phyloP scores from a whole-genome alignment of 2,329 filamentous ascomycete genomes.

The Tolypocladium endophyticum region DNA sequence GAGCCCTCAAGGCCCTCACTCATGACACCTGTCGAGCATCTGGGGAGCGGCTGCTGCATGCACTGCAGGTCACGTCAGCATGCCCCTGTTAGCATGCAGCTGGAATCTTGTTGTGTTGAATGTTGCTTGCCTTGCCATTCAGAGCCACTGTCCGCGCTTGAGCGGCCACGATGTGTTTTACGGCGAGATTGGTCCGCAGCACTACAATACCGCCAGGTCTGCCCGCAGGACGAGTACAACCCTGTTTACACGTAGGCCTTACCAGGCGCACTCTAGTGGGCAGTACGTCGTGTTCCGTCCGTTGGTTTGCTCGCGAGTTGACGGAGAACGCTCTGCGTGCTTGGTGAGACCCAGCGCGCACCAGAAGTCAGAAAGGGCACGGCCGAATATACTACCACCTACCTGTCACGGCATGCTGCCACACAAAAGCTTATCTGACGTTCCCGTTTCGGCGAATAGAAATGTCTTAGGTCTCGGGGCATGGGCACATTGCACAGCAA shows the following conservation, averaged over 20 bases:
- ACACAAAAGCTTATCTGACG: background rate
- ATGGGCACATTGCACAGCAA: background rate
- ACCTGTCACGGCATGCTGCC: background rate
- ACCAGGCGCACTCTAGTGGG: background rate
- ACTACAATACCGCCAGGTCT: background rate
- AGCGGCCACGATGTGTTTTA: background rate
- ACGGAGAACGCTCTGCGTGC: background rate
- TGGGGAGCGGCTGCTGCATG: background rate
- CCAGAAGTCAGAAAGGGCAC: background rate
- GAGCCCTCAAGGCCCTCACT: background rate
- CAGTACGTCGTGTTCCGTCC: background rate
- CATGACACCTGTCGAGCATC: background rate
- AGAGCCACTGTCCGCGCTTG: background rate
- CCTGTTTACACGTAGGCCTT: background rate
- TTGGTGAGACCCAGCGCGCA: background rate
- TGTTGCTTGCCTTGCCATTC: background rate
- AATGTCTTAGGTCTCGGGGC: background rate
- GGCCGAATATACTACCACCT: background rate
- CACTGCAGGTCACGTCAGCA: background rate
- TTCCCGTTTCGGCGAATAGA: background rate
- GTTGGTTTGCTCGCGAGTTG: background rate
- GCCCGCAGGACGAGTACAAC: background rate
- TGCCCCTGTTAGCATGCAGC: no score
- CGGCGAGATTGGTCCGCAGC: background rate
- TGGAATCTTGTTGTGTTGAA: no score